Conservation (phyloP, 192 early-diverging fungal species). For the Jimgerdemannia lactiflua region DNA sequence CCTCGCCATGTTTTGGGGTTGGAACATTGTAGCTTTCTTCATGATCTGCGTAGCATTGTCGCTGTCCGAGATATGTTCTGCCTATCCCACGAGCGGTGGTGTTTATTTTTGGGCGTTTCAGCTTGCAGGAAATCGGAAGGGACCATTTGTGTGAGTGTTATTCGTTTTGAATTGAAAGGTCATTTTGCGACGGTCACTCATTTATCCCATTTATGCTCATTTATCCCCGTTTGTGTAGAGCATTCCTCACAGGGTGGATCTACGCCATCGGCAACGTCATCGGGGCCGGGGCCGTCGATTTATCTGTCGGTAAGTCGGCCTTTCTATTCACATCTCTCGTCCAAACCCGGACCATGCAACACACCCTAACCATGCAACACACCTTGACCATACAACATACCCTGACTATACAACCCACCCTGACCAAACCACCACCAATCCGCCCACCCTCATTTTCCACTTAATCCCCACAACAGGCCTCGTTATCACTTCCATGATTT, state of each 20-base stretch:
- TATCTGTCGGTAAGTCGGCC: conserved; percentile 22
- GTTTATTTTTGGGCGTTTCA: conserved; percentile 23
- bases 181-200: too few relatives aligned
- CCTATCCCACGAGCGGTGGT: conserved; percentile 27
- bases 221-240: not conserved
- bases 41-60: conserved; percentile 32
- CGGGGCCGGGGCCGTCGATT: conserved; percentile 19
- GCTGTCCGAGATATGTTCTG: conserved; percentile 45
- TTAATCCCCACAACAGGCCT: conserved; percentile 7
- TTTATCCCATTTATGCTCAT: too few relatives aligned
- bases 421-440: too few relatives aligned
- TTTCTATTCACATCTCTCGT: not conserved
- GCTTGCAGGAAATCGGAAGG: not conserved
- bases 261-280: conserved; percentile 26
- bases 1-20: conserved; percentile 26
- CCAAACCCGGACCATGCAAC: too few relatives aligned
- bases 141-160: not conserved
- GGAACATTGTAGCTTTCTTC: conserved; percentile 29
- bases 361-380: too few relatives aligned
- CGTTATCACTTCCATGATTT: conserved; percentile 19
- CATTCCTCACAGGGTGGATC: conserved; percentile 28
- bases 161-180: too few relatives aligned
- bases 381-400: too few relatives aligned
- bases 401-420: too few relatives aligned
- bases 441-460: too few relatives aligned